Conservation (phyloP, 1,139 yeast genomes). For the Pneumocystis canis region DNA sequence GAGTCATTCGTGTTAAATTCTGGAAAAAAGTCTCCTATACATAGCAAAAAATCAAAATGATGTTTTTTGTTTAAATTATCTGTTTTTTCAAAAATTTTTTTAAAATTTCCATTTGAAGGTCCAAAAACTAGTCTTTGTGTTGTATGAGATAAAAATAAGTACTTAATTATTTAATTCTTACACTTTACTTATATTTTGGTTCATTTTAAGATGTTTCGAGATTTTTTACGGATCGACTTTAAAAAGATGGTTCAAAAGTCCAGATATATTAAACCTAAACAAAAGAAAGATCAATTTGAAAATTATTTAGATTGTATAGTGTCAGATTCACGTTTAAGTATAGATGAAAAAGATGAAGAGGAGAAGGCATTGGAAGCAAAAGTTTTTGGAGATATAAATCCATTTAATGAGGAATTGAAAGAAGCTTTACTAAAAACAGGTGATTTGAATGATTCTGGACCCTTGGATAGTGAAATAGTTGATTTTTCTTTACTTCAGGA, state of each 20-base stretch:
- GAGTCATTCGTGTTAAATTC: background rate
- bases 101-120: constrained; percentile 6
- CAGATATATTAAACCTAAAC: background rate
- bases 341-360: constrained; percentile 54
- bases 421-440: constrained; percentile 13
- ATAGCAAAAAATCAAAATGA: constrained; percentile 9
- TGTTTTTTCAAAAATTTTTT: constrained; percentile 8
- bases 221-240: background rate
- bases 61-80: constrained; percentile 6
- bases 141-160: background rate
- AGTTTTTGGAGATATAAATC: constrained; percentile 79
- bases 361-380: constrained; percentile 64
- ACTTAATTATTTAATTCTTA: background rate
- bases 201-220: background rate
- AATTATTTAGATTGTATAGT: background rate
- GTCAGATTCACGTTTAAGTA: background rate
- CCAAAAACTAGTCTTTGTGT: constrained; percentile 7
- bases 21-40: constrained; percentile 11
- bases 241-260: background rate
- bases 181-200: background rate
- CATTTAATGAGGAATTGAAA: constrained; percentile 47
- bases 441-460: constrained; percentile 18
- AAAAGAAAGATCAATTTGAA: background rate
- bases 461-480: constrained; percentile 22
- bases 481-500: background rate